Evolutionary conservation across 441 rosid species (phyloP), one percentile per base, ranked within the genome.

Genomic region (Arabidopsis hybrid): DNA sequence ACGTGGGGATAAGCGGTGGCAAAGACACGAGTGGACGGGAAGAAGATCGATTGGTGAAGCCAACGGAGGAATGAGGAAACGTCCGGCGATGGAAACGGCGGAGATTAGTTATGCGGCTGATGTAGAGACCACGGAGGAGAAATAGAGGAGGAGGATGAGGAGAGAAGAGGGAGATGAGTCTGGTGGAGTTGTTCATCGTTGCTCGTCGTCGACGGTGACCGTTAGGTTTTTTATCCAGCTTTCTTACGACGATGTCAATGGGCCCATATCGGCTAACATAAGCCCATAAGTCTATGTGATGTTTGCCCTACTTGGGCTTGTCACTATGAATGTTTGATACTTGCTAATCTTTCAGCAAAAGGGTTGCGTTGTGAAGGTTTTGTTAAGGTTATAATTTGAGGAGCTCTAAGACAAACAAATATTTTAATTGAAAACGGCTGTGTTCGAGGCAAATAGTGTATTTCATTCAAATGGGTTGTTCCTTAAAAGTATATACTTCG

Each of bases 111-210:
- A 74, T 53, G 59, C 79, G 83, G 31, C 66, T 68, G n/a, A 76
- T 66, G 55, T 77, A 63, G 31, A 82, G 5, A 76, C 83, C 31
- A 81, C 64, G 75, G 83, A 71, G 72, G 80, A 77, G 59, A 36
- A 65, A 74, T 46, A 75, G 76, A 26, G 81, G 70, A 66, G 88
- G 75, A 56, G 84, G 40, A 49, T 84, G 42, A 47, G 87, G 70
- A 61, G 88, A 82, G 38, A 89, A 85, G 53, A 88, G 85, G 66
- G 83, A 56, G 75, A 93, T 72, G 81, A 93, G 71, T 71, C 91
- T 84, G 60, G 89, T 75, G 80, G 89, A 80, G 80, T 78, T 80
- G 66, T 89, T 83, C 97, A 91, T 93, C 59, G 69, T 53, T 52
- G 50, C 67, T 7, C 46, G 59, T 47, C 72, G 49, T 21, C 71